Base-by-base conservation (phyloP, 805 yeast genomes). In the Candida palmyrensis region DNA sequence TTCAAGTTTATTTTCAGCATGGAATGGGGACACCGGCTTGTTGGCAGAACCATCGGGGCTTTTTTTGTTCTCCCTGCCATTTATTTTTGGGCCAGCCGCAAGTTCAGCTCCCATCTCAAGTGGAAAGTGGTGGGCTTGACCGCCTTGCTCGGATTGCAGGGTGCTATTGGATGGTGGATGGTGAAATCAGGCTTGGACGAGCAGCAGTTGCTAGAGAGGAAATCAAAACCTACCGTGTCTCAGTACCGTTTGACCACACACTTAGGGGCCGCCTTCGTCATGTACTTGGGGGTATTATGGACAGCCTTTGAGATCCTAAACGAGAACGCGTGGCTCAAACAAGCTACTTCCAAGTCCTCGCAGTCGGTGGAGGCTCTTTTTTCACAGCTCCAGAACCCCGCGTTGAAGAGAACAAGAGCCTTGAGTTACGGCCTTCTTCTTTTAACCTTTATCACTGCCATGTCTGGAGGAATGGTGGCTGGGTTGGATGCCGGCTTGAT, bases 161-260 rank as follows among this genome's bases (percentile, higher is more conserved):
- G 98, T 33, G 83, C 81, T 33, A 82, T 92, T 44, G 98, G 98
- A 20, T 92, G 98, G 98, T 92, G 99, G 99, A 92, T 92, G 98
- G 98, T 92, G 33, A 79, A 84, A 49, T 86, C 96, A 7, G 98
- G 98, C 19, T 70, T 92, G 36, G 95, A 88, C 53, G 82, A 82
- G 49, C 72, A 80, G 27, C 82, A 82, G 50, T 65, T 92, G 30
- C 73, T 72, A 15, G 88, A 82, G 43, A 74, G 96, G 54, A 82
- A 75, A 29, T 79, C 95, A 1, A 94, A 90, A 53, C 98, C 98
- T n/a, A 87, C 98, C 0, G 98, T 92, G 3, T 85, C 96, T 4
- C 97, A 86, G 52, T 92, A 92, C 54, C 75, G 98, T 57, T 68
- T 92, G 33, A 88, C 97, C 2, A 80, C 97, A 1, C 98, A 92